Percentiles rank a stretch among this genome's conserved stretches.
Conservation (phyloP, 2,329 filamentous ascomycete genomes). For the Sarocladiaceae sp. region DNA sequence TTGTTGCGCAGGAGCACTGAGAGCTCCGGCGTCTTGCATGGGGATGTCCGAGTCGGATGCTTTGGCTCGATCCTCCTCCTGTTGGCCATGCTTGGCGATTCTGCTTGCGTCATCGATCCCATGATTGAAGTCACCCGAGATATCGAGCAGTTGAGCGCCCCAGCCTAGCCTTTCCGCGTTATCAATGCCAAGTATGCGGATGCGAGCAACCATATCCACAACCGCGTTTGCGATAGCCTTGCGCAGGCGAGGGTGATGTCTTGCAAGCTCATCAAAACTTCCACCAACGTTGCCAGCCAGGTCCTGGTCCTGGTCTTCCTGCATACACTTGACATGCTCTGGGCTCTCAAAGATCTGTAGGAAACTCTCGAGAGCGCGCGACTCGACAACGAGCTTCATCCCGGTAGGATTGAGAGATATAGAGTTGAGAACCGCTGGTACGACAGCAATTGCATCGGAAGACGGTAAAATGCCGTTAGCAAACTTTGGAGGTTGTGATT, state of each 20-base stretch:
- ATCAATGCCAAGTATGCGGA: conserved; percentile 65
- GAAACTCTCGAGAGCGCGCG: conserved; percentile 75
- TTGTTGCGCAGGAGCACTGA: conserved; percentile 13
- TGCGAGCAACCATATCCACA: conserved; percentile 78
- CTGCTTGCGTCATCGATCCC: conserved; percentile 21
- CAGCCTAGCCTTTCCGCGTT: conserved; percentile 64
- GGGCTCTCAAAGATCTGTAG: conserved; percentile 97
- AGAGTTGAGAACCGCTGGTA: conserved; percentile 84
- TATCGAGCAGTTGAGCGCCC: conserved; percentile 45
- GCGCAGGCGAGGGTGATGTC: conserved; percentile 84
- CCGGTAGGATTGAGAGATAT: conserved; percentile 88
- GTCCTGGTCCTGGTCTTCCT: conserved; percentile 52
- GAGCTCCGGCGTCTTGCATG: conserved; percentile 51
- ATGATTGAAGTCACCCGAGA: conserved; percentile 42
- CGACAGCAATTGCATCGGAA: conserved; percentile 76
- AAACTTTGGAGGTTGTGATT: conserved; percentile 35
- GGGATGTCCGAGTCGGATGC: conserved; percentile 47
- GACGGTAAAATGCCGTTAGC: conserved; percentile 79
- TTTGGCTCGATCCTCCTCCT: too few species aligned
- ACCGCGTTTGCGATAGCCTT: conserved; percentile 77
- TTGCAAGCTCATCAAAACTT: conserved; percentile 87
- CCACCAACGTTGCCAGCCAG: conserved; percentile 69
- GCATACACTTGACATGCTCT: conserved; percentile 78
- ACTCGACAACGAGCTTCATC: conserved; percentile 79
- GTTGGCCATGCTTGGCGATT: conserved; percentile 32